phyloP scores from a whole-genome alignment of 2,329 filamentous ascomycete genomes.

The Claviceps quebecensis region DNA sequence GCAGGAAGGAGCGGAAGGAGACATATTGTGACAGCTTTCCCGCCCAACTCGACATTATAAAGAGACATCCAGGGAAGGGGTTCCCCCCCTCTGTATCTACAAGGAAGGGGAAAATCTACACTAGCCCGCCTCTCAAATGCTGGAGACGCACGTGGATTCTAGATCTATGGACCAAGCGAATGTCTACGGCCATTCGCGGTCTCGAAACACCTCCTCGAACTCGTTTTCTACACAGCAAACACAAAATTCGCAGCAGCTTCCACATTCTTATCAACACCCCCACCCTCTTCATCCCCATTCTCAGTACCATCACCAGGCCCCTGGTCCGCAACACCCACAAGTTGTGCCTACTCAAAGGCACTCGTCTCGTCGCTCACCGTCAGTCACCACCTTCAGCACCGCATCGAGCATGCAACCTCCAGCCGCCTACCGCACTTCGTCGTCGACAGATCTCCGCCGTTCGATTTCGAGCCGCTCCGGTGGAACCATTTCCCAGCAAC shows the following conservation, averaged over 20 bases:
- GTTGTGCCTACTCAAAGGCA: constrained; percentile 4
- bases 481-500: constrained; percentile 36
- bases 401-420: constrained; percentile 52
- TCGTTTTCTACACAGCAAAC: constrained; percentile 28
- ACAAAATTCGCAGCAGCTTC: constrained; percentile 7
- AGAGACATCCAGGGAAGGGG: neutral
- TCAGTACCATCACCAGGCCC: constrained; percentile 17
- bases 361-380: constrained; percentile 40
- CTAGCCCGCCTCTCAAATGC: constrained; percentile 10
- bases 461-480: constrained; percentile 71
- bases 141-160: constrained; percentile 19
- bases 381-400: constrained; percentile 57
- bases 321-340: constrained; percentile 5
- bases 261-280: constrained; percentile 18
- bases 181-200: constrained; percentile 38
- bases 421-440: constrained; percentile 41
- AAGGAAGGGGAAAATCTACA: neutral
- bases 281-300: constrained; percentile 11
- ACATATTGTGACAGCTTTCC: neutral
- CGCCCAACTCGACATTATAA: neutral
- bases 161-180: constrained; percentile 20
- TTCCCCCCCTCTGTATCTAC: neutral
- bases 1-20: neutral
- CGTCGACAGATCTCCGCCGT: constrained; percentile 48
- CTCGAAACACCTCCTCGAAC: constrained; percentile 43